Base-by-base conservation (phyloP, 1,284 basidiomycete species). In the Fomes fomentarius region DNA sequence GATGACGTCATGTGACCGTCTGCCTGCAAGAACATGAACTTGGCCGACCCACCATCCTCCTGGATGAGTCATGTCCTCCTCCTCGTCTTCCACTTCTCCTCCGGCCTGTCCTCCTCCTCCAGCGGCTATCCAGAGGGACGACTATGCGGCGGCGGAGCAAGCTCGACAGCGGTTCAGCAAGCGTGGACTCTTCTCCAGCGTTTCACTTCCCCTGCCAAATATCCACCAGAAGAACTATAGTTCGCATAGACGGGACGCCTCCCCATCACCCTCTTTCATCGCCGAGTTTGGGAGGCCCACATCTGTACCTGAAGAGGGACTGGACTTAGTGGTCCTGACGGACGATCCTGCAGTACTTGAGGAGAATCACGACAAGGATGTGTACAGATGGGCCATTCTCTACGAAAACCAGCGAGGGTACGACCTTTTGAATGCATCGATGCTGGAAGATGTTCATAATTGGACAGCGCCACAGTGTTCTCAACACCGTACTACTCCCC, bases 331-430 rank as follows among this genome's bases (percentile, higher is more conserved):
- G 1, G 34, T 39, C 12, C 47, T 58, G 4, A 33, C 50, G 3
- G 57, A 55, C 3, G 44, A 42, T 5, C 17, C 50, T 17, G 41
- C 53, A 7, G 56, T 45, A 28, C 59, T 62, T 22, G 63, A 65
- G 33, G 66, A 71, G 43, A 65, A 73, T 42, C 67, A 74, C 30
- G 66, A 75, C 55, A 66, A 72, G 41, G 83, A 85, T 63, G 69
- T 78, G 8, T 92, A 88, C 66, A 76, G 80, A 66, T 93, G 91
- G 91, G 89, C 86, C 8, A 69, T 88, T 14, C 63, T 92, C n/a
- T 82, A 83, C 59, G 84, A 92, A 70, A 91, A 93, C 65, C 90
- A 93, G 69, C 75, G 90, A 67, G 90, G 90, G 89, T 89, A 62
- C 54, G 25, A 17, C n/a, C n/a, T n/a, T n/a, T n/a, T 37, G 37